phyloP scores from a whole-genome alignment of 2,329 filamentous ascomycete species.

The Celoporthe dispersa region DNA sequence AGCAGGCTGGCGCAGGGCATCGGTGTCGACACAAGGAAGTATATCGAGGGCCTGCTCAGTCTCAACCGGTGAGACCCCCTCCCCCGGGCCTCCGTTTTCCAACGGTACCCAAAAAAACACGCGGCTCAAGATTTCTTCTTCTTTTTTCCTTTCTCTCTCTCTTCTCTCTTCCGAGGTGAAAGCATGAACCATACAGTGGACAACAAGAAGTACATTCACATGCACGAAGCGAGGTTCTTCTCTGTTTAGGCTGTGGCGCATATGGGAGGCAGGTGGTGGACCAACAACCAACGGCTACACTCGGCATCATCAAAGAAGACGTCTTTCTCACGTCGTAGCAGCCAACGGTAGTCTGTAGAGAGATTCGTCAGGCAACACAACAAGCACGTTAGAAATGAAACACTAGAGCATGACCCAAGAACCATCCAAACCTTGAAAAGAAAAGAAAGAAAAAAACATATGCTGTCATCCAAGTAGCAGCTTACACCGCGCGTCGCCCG shows the following conservation, averaged over 20 bases:
- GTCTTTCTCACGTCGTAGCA: neutral
- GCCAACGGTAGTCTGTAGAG: neutral
- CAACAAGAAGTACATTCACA: neutral
- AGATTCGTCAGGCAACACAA: neutral
- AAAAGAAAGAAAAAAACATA: neutral
- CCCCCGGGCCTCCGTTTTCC: too few relatives aligned
- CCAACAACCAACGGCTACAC: neutral
- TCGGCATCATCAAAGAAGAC: neutral
- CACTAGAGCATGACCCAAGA: neutral
- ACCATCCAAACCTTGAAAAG: neutral
- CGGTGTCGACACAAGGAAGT: conserved; percentile 75
- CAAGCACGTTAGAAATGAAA: conserved; percentile 2
- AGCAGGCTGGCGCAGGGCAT: conserved; percentile 71
- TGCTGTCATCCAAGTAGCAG: neutral
- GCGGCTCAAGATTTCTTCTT: neutral
- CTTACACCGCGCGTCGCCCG: neutral
- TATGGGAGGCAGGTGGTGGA: neutral
- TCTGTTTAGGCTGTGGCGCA: neutral
- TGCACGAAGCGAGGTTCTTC: neutral
- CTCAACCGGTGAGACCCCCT: conserved; percentile 54
- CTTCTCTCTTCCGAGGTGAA: neutral
- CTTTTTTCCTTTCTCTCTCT: neutral
- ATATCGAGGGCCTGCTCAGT: conserved; percentile 74
- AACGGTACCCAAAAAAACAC: too few relatives aligned
- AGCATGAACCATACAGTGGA: neutral